Percentiles rank a stretch among this genome's conserved stretches.
Conservation (phyloP, 768 basidiomycete species). For the Sporobolomyces phaffii region DNA sequence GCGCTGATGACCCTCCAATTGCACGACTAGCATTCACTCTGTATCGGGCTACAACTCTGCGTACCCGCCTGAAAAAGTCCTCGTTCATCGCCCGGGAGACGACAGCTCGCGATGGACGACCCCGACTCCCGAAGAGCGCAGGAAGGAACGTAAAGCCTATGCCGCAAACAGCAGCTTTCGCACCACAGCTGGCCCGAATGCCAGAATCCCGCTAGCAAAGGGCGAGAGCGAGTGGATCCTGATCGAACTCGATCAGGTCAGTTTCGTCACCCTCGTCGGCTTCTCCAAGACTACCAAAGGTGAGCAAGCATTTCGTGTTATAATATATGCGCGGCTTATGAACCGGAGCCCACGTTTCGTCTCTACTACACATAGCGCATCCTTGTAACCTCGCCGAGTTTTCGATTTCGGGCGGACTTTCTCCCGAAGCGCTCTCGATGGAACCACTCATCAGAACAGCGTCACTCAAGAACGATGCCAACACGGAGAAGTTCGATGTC, state of each 20-base stretch:
- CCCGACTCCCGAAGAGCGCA: constrained; percentile 13
- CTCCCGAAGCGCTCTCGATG: constrained; percentile 35
- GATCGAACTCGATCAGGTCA: constrained; percentile 20
- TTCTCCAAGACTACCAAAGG: constrained; percentile 32
- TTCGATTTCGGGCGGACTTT: constrained; percentile 37
- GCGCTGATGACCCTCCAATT: too few species aligned
- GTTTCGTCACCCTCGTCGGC: constrained; percentile 12
- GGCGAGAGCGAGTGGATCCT: constrained; percentile 22
- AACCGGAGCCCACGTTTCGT: background rate
- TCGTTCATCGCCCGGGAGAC: background rate
- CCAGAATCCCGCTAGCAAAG: background rate
- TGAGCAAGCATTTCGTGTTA: background rate
- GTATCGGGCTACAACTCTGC: background rate
- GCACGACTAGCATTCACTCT: constrained; percentile 20
- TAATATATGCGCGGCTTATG: background rate
- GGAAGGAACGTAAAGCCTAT: background rate
- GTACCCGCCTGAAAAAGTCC: constrained; percentile 21
- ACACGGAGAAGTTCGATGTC: constrained; percentile 18
- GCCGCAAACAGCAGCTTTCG: too few species aligned
- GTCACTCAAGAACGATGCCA: constrained; percentile 34
- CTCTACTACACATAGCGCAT: constrained; percentile 25
- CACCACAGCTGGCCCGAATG: too few species aligned
- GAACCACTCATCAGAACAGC: constrained; percentile 24
- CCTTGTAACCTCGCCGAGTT: constrained; percentile 40
- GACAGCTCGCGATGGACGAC: constrained; percentile 27